Base-by-base conservation (phyloP, 1,139 yeast species). In the Candida glucosophila region DNA sequence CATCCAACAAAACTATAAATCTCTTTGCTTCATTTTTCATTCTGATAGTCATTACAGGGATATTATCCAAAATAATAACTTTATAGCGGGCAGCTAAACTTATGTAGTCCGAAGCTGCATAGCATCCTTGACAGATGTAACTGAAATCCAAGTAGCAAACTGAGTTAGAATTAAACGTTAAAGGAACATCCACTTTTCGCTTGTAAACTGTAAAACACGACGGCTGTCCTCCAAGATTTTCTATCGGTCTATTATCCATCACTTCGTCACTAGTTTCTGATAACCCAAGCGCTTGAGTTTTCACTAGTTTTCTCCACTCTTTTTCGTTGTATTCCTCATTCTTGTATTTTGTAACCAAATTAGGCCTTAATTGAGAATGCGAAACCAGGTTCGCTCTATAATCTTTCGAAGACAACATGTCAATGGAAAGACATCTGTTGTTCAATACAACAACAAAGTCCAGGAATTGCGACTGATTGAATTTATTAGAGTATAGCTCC, bases 11-110 rank as follows among this genome's bases (percentile, higher is more conserved):
- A 0, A 80, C 74, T 24, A 78, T 78, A 38, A 78, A 71, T 29
- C 81, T 49, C 29, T 82, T 52, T 2, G 86, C 86, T 36, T 77
- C 83, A 39, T 76, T 76, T 39, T 74, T 76, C 72, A 64, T 69
- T 27, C 55, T 64, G 5, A 71, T 47, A 2, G 74, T 68, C 50
- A 78, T 50, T 3, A 71, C 57, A 0, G 88, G 88, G 3, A 78
- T 75, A 29, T 73, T 55, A 31, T 76, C 80, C 15, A 79, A 41
- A 5, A 78, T 58, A 16, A 79, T 52, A 1, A 76, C 69, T 20
- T 62, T 68, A 44, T 55, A 78, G 14, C 58, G 57, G 0, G 83
- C 71, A 0, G 86, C 77, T 20, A 78, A 44, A 0, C 83, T 71
- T 25, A 79, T 77, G 40, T 75, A 78, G 41, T 79, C 88, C 2